phyloP scores from a whole-genome alignment of 2,329 filamentous ascomycete species.

The Aspergillus aculeatinus region DNA sequence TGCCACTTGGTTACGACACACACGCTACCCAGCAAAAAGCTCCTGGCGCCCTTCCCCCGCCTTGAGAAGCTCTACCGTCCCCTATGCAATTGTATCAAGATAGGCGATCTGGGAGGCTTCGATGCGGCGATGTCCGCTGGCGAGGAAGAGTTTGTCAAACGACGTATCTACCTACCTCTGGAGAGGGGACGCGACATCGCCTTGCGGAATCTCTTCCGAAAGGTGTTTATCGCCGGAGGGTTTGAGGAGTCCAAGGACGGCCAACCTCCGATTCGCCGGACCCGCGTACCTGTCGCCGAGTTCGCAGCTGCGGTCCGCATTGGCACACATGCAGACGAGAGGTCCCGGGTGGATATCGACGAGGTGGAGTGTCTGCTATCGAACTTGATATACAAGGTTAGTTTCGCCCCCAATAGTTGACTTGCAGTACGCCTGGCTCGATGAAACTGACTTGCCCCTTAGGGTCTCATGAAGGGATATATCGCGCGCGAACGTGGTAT shows the following conservation, averaged over 20 bases:
- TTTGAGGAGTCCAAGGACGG: slow-evolving; percentile 75
- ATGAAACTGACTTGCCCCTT: slow-evolving; percentile 18
- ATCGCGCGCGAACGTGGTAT: slow-evolving; percentile 87
- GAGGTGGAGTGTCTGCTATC: slow-evolving; percentile 94
- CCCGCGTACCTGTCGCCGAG: slow-evolving; percentile 76
- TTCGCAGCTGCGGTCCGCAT: slow-evolving; percentile 83
- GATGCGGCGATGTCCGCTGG: slow-evolving; percentile 76
- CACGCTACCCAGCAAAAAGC: slow-evolving; percentile 69
- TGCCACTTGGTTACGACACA: slow-evolving; percentile 88
- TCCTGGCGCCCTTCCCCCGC: slow-evolving; percentile 73
- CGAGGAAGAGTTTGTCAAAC: slow-evolving; percentile 90
- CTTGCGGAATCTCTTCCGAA: slow-evolving; percentile 84
- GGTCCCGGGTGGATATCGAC: slow-evolving; percentile 71
- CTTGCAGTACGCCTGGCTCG: not conserved
- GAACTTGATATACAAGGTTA: slow-evolving; percentile 97
- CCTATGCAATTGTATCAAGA: slow-evolving; percentile 74
- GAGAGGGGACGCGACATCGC: slow-evolving; percentile 91
- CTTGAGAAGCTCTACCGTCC: slow-evolving; percentile 77
- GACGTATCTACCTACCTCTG: slow-evolving; percentile 89
- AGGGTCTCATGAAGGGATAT: slow-evolving; percentile 97
- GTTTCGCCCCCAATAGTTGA: slow-evolving; percentile 21
- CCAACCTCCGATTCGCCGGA: slow-evolving; percentile 60
- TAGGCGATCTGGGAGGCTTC: slow-evolving; percentile 78
- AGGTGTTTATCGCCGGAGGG: slow-evolving; percentile 82
- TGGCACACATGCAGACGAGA: slow-evolving; percentile 53